These are phyloP conservation scores for Alnus glutinosa DNA, from an alignment of 306 rosid genomes.

Conservation along the genomic window DNA sequence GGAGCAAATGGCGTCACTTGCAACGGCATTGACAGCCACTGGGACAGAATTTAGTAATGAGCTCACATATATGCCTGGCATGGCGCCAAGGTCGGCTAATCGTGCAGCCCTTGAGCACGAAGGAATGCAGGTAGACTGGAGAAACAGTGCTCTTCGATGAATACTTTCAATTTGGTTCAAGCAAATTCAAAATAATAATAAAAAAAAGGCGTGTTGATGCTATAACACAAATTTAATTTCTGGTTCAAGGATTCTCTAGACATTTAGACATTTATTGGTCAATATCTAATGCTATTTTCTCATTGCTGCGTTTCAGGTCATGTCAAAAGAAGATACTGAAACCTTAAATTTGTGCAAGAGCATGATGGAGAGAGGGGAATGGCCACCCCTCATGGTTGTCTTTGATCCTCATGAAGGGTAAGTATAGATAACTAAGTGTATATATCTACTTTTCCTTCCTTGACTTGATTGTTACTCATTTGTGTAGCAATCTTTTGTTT, in stretches of 20 bases:
- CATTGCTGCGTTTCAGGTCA: constrained; percentile 45
- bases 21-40: constrained; percentile 81
- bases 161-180: not conserved
- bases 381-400: constrained; percentile 96
- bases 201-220: not conserved
- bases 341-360: constrained; percentile 65
- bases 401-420: constrained; percentile 95
- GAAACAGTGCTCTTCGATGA: not conserved
- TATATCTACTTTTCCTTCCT: not conserved
- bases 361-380: constrained; percentile 90
- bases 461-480: not conserved
- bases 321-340: constrained; percentile 77
- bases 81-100: constrained; percentile 84
- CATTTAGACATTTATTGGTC: not conserved
- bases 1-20: constrained; percentile 90
- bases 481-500: not conserved
- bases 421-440: not conserved
- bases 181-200: not conserved
- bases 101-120: constrained; percentile 61
- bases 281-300: constrained; percentile 3
- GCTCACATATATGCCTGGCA: constrained; percentile 66
- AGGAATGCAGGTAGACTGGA: constrained; percentile 83
- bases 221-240: not conserved
- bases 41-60: constrained; percentile 65
- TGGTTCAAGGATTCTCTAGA: not conserved